Conservation (phyloP, 108 stramenopile genomes). For the Nannochloropsis salina region DNA sequence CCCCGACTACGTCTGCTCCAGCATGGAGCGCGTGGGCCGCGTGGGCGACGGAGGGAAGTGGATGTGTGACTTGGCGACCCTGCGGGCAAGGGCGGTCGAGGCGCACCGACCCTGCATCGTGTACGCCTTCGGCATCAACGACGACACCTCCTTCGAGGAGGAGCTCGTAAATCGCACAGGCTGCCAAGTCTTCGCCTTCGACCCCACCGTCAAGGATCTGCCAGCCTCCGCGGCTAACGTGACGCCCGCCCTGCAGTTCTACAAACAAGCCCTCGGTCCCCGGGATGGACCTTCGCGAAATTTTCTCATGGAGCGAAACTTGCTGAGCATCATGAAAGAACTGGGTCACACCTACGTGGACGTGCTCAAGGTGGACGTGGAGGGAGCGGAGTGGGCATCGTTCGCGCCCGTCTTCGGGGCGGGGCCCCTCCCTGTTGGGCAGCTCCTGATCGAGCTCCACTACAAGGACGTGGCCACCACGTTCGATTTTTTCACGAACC, state of each 20-base stretch:
- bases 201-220: conserved; percentile 32
- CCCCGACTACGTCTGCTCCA: conserved; percentile 20
- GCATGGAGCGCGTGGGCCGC: conserved; percentile 23
- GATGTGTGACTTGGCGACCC: conserved; percentile 32
- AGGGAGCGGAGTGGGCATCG: conserved; percentile 33
- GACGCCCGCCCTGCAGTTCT: conserved; percentile 22
- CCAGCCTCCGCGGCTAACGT: neutral
- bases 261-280: conserved; percentile 27
- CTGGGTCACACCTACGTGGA: conserved; percentile 27
- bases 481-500: conserved; percentile 11
- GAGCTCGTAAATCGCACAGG: conserved; percentile 6
- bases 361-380: conserved; percentile 33
- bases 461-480: conserved; percentile 20
- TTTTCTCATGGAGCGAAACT: conserved; percentile 3
- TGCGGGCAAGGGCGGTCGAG: neutral
- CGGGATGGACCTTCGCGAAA: neutral
- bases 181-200: conserved; percentile 33
- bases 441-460: conserved; percentile 37
- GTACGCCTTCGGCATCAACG: conserved; percentile 36
- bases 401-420: conserved; percentile 12
- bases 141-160: conserved; percentile 28
- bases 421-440: conserved; percentile 19
- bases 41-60: conserved; percentile 43
- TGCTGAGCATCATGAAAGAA: conserved; percentile 22
- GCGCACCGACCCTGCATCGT: conserved; percentile 25